A percentile compares a stretch with the other conserved stretches of the same genome.
phyloP scores from a whole-genome alignment of 768 basidiomycete species.

The Tricholoma furcatifolium region DNA sequence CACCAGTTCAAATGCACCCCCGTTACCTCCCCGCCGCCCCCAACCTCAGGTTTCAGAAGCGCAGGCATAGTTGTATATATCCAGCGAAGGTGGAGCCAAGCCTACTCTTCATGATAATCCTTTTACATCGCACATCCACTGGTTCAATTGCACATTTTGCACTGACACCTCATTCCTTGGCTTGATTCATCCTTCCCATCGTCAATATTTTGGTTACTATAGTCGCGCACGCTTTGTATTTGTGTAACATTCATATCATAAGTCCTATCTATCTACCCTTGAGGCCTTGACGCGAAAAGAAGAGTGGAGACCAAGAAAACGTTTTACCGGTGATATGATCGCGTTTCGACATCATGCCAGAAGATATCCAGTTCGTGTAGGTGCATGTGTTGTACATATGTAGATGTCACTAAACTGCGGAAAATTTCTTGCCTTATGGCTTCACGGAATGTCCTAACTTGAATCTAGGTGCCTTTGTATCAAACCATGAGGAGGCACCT shows the following conservation, averaged over 20 bases:
- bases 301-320: too few relatives aligned
- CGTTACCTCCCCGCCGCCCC: constrained; percentile 21
- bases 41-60: constrained; percentile 5
- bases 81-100: not conserved
- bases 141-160: too few relatives aligned
- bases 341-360: too few relatives aligned
- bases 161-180: too few relatives aligned
- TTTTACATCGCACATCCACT: not conserved
- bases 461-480: too few relatives aligned
- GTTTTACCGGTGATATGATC: too few relatives aligned
- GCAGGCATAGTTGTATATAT: not conserved
- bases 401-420: not conserved
- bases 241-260: not conserved
- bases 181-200: too few relatives aligned
- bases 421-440: not conserved
- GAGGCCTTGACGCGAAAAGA: not conserved
- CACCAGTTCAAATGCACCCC: constrained; percentile 16
- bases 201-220: too few relatives aligned
- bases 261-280: not conserved
- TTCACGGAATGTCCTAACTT: too few relatives aligned
- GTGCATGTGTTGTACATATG: not conserved
- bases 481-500: too few relatives aligned
- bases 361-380: not conserved
- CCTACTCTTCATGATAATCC: not conserved
- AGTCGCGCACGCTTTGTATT: too few relatives aligned